Conservation (phyloP, 768 basidiomycete genomes). For the Naganishia antarctica region DNA sequence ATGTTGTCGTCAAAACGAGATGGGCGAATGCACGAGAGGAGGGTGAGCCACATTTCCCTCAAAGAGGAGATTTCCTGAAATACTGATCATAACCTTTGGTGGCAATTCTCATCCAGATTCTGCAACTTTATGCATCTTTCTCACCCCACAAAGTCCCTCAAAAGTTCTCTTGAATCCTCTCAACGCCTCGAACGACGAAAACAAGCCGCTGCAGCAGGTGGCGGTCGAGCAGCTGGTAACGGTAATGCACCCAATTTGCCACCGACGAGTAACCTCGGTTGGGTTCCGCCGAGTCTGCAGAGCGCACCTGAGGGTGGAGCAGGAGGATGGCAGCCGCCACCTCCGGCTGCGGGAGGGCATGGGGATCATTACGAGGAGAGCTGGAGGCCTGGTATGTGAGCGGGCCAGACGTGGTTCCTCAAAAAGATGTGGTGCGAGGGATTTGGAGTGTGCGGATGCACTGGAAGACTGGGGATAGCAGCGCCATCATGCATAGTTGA, state of each 20-base stretch:
- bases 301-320: conserved; percentile 60
- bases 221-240: neutral
- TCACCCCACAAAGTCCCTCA: conserved; percentile 76
- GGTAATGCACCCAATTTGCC: conserved; percentile 9
- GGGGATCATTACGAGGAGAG: conserved; percentile 29
- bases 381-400: conserved; percentile 22
- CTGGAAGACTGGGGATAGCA: too few species aligned
- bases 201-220: conserved; percentile 47
- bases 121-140: conserved; percentile 99
- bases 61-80: neutral
- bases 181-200: conserved; percentile 77
- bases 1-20: conserved; percentile 97
- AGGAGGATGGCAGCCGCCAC: conserved; percentile 74
- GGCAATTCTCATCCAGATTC: conserved; percentile 57
- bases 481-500: too few species aligned
- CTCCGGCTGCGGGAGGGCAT: conserved; percentile 17
- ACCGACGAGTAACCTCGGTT: conserved; percentile 18
- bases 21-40: conserved; percentile 95
- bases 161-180: conserved; percentile 69
- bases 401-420: too few species aligned
- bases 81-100: neutral
- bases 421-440: too few species aligned
- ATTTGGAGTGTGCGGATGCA: too few species aligned
- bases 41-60: conserved; percentile 41
- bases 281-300: conserved; percentile 27